Evolutionary conservation across 805 yeast genomes (phyloP).

Genomic region (Tetrapisispora taiwanensis): DNA sequence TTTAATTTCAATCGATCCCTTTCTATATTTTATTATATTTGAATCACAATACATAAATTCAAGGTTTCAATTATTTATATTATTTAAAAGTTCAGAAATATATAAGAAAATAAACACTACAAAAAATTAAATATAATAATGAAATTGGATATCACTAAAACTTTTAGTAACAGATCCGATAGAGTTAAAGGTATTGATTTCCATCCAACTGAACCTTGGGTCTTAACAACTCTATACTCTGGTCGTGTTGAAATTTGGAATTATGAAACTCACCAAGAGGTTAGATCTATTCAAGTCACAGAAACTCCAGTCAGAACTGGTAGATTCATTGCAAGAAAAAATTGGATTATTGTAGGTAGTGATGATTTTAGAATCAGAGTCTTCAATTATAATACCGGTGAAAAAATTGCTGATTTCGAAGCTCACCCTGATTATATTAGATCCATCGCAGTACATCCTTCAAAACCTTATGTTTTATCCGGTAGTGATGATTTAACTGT

Average conservation of each 20-base stretch:
- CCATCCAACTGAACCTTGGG: constrained; percentile 98
- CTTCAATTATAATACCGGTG: constrained; percentile 91
- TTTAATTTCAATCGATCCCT: too few species aligned
- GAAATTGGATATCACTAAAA: constrained; percentile 37
- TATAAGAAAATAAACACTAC: too few species aligned
- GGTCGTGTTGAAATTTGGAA: constrained; percentile 86
- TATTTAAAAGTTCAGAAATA: too few species aligned
- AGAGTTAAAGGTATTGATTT: constrained; percentile 96
- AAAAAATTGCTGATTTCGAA: constrained; percentile 88
- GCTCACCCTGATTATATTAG: constrained; percentile 97
- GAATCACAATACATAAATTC: too few species aligned
- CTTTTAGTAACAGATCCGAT: constrained; percentile 84
- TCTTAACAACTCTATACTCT: constrained; percentile 78
- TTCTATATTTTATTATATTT: too few species aligned
- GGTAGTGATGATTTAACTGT: constrained; percentile 87
- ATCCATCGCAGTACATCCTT: constrained; percentile 86
- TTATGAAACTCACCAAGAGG: constrained; percentile 69
- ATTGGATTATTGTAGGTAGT: constrained; percentile 93
- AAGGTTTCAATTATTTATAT: too few species aligned
- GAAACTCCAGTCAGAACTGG: constrained; percentile 95
- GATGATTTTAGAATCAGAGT: constrained; percentile 94
- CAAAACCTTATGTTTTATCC: constrained; percentile 79
- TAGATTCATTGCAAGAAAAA: constrained; percentile 86
- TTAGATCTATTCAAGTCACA: constrained; percentile 88
- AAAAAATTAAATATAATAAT: constrained; percentile 4